These are phyloP conservation scores for Hymenoscyphus fructigenus DNA, from an alignment of 2,329 filamentous ascomycete species.

Conservation along the genomic window DNA sequence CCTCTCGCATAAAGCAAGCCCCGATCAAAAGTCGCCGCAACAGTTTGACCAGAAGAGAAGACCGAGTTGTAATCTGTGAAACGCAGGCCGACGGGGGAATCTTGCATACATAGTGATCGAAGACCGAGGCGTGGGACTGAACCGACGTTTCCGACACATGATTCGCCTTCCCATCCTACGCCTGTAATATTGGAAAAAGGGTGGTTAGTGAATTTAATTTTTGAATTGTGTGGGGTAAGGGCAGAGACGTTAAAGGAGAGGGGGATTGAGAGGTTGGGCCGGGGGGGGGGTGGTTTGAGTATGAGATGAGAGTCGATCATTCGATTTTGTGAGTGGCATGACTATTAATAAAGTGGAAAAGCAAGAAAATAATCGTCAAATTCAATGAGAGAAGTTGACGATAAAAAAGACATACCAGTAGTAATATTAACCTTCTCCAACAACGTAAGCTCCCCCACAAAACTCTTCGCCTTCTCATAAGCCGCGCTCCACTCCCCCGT, in stretches of 20 bases:
- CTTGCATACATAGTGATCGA: slow-evolving; percentile 37
- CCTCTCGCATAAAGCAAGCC: slow-evolving; percentile 54
- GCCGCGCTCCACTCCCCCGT: slow-evolving; percentile 62
- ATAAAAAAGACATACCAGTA: slow-evolving; percentile 60
- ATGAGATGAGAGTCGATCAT: no score
- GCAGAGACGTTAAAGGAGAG: no score
- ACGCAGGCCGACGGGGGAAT: slow-evolving; percentile 39
- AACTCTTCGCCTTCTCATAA: slow-evolving; percentile 65
- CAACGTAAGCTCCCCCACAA: slow-evolving; percentile 74
- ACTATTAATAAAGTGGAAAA: no score
- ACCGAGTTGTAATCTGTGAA: slow-evolving; percentile 65
- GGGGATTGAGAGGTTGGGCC: no score
- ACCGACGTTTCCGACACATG: slow-evolving; percentile 35
- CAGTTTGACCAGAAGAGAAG: slow-evolving; percentile 68
- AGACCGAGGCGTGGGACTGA: slow-evolving; percentile 36
- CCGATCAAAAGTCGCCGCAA: slow-evolving; percentile 70
- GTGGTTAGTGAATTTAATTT: background rate
- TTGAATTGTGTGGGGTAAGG: no score
- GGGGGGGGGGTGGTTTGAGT: no score
- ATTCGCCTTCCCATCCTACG: slow-evolving; percentile 27
- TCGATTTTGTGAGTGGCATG: no score
- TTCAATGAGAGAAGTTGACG: no score
- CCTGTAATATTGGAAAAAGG: background rate
- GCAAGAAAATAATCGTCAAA: no score
- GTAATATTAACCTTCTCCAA: slow-evolving; percentile 92